Conservation (phyloP, 352 stramenopile species). For the Blastocystis sp. region DNA sequence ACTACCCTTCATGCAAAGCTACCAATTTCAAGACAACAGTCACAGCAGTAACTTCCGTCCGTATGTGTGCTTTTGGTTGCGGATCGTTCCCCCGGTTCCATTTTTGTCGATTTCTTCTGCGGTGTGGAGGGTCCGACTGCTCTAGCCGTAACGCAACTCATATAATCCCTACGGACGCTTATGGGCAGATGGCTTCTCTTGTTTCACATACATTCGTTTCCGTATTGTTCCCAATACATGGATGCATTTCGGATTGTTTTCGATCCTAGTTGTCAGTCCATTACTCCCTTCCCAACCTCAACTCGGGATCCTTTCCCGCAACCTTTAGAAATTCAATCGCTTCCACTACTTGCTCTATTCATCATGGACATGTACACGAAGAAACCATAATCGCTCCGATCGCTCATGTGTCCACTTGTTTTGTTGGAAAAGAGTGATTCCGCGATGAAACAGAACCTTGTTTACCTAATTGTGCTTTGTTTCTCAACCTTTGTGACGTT, state of each 20-base stretch:
- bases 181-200: not conserved
- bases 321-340: slow-evolving; percentile 5
- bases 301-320: not conserved
- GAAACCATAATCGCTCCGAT: too few species aligned
- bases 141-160: too few species aligned
- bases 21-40: slow-evolving; percentile 20
- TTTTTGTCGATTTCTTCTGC: not conserved
- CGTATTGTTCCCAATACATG: not conserved
- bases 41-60: not conserved
- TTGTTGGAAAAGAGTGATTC: too few species aligned
- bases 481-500: too few species aligned
- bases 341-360: not conserved
- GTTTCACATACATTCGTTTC: not conserved
- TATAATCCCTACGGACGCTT: too few species aligned
- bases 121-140: too few species aligned
- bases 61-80: not conserved
- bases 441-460: too few species aligned
- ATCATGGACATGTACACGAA: too few species aligned
- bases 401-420: too few species aligned
- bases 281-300: not conserved
- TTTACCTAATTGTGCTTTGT: too few species aligned
- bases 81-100: not conserved
- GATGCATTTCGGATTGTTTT: not conserved
- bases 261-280: not conserved
- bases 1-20: not conserved